Percentiles rank a stretch among this genome's conserved stretches.
Conservation (phyloP, 2,329 filamentous ascomycete species). For the Pseudocercospora pini-densiflorae region DNA sequence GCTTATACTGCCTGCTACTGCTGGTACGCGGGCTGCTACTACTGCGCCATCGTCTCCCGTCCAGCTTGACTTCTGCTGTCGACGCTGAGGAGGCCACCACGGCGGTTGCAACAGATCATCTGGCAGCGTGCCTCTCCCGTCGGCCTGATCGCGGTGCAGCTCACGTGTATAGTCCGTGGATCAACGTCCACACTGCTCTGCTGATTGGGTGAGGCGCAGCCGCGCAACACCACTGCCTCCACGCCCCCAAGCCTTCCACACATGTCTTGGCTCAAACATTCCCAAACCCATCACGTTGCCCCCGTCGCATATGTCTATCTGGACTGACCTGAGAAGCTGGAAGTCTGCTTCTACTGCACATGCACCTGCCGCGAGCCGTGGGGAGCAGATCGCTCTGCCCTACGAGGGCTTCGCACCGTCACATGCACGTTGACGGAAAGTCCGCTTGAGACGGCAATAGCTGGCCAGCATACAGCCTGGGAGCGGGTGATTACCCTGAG, state of each 20-base stretch:
- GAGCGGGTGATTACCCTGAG: too few relatives aligned
- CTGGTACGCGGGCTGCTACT: constrained; percentile 15
- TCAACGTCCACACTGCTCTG: neutral
- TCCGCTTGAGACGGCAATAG: too few relatives aligned
- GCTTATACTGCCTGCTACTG: constrained; percentile 7
- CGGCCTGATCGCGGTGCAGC: constrained; percentile 4
- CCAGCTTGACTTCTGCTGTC: constrained; percentile 14
- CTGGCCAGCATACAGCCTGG: too few relatives aligned
- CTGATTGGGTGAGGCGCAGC: neutral
- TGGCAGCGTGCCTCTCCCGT: constrained; percentile 5
- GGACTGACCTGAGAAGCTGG: too few relatives aligned
- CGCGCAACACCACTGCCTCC: neutral
- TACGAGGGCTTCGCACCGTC: too few relatives aligned
- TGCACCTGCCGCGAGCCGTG: neutral
- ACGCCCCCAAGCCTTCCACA: neutral
- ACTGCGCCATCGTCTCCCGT: constrained; percentile 19
- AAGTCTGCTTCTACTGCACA: neutral
- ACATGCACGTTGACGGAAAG: too few relatives aligned
- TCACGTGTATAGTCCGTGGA: constrained; percentile 1
- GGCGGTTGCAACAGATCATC: constrained; percentile 11
- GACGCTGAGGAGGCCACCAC: constrained; percentile 16
- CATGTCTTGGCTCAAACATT: neutral
- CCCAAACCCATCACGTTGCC: neutral
- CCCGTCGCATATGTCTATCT: too few relatives aligned
- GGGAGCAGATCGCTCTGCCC: too few relatives aligned